Base-by-base conservation (phyloP, 257 asterid species). In the Solanum habrochaites region DNA sequence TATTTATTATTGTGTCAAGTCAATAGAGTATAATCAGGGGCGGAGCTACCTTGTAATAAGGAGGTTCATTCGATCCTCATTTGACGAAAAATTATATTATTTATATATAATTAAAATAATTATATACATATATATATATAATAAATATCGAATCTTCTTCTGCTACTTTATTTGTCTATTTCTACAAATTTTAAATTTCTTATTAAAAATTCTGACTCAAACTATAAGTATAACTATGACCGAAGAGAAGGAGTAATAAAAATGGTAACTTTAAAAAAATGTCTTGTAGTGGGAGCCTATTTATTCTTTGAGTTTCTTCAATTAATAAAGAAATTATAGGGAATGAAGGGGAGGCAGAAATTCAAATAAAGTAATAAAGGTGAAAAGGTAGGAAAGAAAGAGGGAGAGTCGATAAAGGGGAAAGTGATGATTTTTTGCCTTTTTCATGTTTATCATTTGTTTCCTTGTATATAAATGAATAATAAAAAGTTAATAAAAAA, bases 361-460 rank as follows among this genome's bases (percentile, higher is more conserved):
- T 91, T 90, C 92, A 91, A 94, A 88, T 82, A 91, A 92, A 93
- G 92, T 40, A 74, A 85, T 71, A 90, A 86, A 88, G 87, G 66
- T 84, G 85, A 88, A 90, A 88, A 80, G 89, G 89, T 60, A 13
- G 82, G 62, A 32, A 67, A 75, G 66, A 58, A 88, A 88, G 87
- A 85, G 74, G 86, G 56, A 89, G 71, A 86, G 89, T 87, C 89
- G 90, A 88, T 87, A 86, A 89, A 92, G 84, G 87, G 32, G 87
- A 90, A 88, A 86, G 91, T 87, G 90, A 75, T 73, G 69, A 75
- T 84, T 60, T 78, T 86, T 88, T 85, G 85, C 94, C 94, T 86
- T 92, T 92, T 87, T 93, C 83, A 92, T 92, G 94, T 90, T 91
- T 92, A 90, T 89, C 90, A 92, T 90, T 90, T 92, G 93, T 80